These are phyloP conservation scores for Komagataella pastoris DNA, from an alignment of 805 yeast species.

Conservation along the genomic window DNA sequence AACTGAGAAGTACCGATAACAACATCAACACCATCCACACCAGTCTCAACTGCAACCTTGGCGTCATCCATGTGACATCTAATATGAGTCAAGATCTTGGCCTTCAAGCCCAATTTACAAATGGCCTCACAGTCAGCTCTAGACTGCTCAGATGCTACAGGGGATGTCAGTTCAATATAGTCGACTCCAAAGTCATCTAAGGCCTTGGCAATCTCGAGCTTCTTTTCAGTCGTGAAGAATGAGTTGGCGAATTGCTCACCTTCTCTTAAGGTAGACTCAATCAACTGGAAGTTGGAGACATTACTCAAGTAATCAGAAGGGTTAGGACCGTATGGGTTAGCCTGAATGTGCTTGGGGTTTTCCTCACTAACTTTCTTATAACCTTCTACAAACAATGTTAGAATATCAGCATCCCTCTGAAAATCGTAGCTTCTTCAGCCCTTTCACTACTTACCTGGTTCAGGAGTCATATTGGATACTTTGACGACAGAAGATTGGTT, in stretches of 20 bases:
- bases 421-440: not conserved
- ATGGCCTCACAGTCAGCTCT: slow-evolving; percentile 94
- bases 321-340: slow-evolving; percentile 90
- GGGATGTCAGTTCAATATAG: slow-evolving; percentile 94
- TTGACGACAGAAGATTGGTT: not conserved
- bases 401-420: not conserved
- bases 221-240: slow-evolving; percentile 86
- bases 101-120: slow-evolving; percentile 91
- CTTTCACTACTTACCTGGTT: not conserved
- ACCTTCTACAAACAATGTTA: slow-evolving; percentile 9
- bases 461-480: not conserved
- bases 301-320: slow-evolving; percentile 88
- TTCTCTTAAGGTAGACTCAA: slow-evolving; percentile 93
- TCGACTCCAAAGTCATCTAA: slow-evolving; percentile 97
- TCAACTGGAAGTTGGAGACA: slow-evolving; percentile 78
- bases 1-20: slow-evolving; percentile 96
- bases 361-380: slow-evolving; percentile 35
- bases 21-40: slow-evolving; percentile 98
- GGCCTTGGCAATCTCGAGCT: slow-evolving; percentile 94
- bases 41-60: slow-evolving; percentile 91
- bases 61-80: slow-evolving; percentile 99
- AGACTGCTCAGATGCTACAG: slow-evolving; percentile 94
- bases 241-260: slow-evolving; percentile 99
- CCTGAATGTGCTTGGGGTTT: slow-evolving; percentile 19
- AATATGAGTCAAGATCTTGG: slow-evolving; percentile 91